Conservation (phyloP, 2,329 filamentous ascomycete genomes). For the Juglanconis juglandina region DNA sequence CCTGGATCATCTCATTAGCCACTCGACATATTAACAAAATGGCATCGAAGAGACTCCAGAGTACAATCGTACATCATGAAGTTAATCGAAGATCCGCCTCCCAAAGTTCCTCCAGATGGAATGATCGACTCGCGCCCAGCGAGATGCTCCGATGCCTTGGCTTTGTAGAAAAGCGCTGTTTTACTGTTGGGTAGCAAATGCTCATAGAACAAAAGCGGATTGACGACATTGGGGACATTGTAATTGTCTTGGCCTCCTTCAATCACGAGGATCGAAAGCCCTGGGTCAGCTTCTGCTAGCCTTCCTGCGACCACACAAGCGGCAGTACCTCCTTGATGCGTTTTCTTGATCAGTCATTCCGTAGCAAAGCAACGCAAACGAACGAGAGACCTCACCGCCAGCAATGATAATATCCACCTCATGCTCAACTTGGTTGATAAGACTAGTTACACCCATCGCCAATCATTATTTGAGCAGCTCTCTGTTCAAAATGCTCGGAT, state of each 20-base stretch:
- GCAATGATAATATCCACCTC: conserved; percentile 41
- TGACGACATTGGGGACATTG: conserved; percentile 45
- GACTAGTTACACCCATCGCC: too few species aligned
- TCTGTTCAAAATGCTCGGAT: too few species aligned
- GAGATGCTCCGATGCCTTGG: conserved; percentile 41
- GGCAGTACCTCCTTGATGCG: conserved; percentile 39
- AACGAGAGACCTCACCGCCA: conserved; percentile 16
- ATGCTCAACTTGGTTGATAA: too few species aligned
- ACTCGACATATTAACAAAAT: too few species aligned
- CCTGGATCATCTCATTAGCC: conserved; percentile 1
- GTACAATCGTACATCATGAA: conserved; percentile 35
- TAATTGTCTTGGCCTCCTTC: conserved; percentile 53
- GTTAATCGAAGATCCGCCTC: conserved; percentile 48
- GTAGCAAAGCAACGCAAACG: too few species aligned
- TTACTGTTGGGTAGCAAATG: conserved; percentile 47
- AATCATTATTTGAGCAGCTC: too few species aligned
- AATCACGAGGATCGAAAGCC: conserved; percentile 49
- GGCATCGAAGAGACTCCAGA: background rate
- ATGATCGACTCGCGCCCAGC: conserved; percentile 39
- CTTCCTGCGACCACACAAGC: conserved; percentile 48
- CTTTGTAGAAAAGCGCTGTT: conserved; percentile 44
- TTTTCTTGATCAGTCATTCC: too few species aligned
- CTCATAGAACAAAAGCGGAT: conserved; percentile 46
- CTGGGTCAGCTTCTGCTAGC: conserved; percentile 47
- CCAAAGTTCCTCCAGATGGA: conserved; percentile 42